These are phyloP conservation scores for Symbiodinium pilosum DNA, from an alignment of 73 alveolate genomes.

Conservation along the genomic window DNA sequence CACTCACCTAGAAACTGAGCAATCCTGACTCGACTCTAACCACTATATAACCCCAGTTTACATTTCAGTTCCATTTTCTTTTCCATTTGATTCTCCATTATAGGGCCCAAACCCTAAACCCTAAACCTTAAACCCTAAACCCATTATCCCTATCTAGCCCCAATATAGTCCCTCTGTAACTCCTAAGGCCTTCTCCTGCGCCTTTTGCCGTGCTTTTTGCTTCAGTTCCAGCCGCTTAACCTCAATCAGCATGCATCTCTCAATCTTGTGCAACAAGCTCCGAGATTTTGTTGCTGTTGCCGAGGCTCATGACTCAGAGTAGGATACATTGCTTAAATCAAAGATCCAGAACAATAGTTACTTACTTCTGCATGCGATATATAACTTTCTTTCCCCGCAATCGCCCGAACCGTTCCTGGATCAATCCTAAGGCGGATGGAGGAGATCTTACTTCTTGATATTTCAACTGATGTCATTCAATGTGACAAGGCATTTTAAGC, in stretches of 20 bases:
- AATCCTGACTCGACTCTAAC: not conserved
- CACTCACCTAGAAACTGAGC: not conserved
- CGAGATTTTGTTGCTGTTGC: not conserved
- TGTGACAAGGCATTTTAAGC: no score
- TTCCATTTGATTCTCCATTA: not conserved
- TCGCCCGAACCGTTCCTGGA: no score
- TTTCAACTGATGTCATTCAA: no score
- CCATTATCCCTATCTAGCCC: no score
- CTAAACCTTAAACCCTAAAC: no score
- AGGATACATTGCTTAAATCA: not conserved
- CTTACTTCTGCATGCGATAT: no score
- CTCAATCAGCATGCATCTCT: not conserved
- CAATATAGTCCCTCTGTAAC: not conserved
- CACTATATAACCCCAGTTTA: not conserved
- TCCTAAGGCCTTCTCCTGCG: not conserved
- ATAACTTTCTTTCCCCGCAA: no score
- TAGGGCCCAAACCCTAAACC: not conserved
- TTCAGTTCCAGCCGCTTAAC: not conserved
- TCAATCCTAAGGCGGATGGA: no score
- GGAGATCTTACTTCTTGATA: no score
- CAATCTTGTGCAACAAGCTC: not conserved
- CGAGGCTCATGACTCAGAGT: not conserved
- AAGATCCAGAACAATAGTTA: not conserved
- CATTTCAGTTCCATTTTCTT: not conserved
- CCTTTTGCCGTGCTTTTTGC: not conserved